Evolutionary conservation across 257 asterid species (phyloP).

Genomic region (Solanum dulcamara): DNA sequence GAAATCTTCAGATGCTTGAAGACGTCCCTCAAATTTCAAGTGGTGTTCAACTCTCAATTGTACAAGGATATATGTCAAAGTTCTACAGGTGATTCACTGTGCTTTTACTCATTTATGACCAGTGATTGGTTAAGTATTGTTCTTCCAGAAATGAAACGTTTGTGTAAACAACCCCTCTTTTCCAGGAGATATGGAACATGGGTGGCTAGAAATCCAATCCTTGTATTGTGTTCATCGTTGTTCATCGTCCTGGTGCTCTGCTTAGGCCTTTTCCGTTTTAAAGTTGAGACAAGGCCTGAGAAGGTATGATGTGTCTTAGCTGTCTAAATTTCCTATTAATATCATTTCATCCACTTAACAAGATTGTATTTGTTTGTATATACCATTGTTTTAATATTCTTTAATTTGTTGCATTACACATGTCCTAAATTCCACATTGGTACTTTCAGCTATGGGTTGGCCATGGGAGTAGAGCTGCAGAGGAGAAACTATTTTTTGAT

Average conservation of each 20-base stretch:
- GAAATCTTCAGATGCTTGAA: slow-evolving; percentile 68
- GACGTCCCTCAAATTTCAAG: slow-evolving; percentile 76
- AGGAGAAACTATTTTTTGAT: slow-evolving; percentile 87
- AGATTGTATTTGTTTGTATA: neutral
- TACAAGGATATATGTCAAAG: slow-evolving; percentile 95
- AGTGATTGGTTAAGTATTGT: neutral
- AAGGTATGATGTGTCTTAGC: slow-evolving; percentile 36
- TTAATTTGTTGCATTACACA: neutral
- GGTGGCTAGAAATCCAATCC: slow-evolving; percentile 93
- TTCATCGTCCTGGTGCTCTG: slow-evolving; percentile 66
- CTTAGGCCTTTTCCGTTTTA: slow-evolving; percentile 83
- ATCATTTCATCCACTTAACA: neutral
- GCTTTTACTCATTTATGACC: neutral
- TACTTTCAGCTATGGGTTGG: slow-evolving; percentile 91
- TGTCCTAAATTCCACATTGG: neutral
- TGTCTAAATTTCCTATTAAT: neutral
- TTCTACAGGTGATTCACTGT: slow-evolving; percentile 65
- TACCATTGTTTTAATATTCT: neutral
- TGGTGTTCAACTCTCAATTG: slow-evolving; percentile 85
- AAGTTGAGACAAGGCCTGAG: slow-evolving; percentile 95
- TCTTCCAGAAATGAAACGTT: slow-evolving; percentile 8
- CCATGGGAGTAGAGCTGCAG: slow-evolving; percentile 96
- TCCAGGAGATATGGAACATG: slow-evolving; percentile 96
- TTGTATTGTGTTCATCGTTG: slow-evolving; percentile 75
- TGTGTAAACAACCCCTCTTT: slow-evolving; percentile 8